Conservation (phyloP, 2,329 filamentous ascomycete genomes). For the Trichophyton simii region DNA sequence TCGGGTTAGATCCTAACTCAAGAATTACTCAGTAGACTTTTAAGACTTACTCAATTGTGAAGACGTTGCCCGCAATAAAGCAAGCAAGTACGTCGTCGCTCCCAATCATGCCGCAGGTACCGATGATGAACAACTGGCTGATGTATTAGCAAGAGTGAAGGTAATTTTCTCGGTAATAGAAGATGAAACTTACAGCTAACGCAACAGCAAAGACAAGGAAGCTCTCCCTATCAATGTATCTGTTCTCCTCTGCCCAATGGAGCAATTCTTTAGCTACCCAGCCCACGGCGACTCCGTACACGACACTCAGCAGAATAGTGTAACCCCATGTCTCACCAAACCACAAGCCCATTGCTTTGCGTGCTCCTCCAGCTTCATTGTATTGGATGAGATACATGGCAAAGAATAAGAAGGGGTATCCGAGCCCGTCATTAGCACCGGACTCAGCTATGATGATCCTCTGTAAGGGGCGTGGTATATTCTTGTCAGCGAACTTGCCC, state of each 20-base stretch:
- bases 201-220: conserved; percentile 80
- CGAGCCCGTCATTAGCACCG: conserved; percentile 77
- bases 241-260: conserved; percentile 69
- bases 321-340: conserved; percentile 79
- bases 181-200: conserved; percentile 48
- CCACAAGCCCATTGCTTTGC: conserved; percentile 63
- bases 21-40: not conserved
- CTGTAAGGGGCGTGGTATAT: conserved; percentile 70
- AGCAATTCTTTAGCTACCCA: conserved; percentile 72
- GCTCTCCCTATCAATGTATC: conserved; percentile 74
- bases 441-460: conserved; percentile 71
- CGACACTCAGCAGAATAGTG: conserved; percentile 62
- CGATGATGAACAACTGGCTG: conserved; percentile 60
- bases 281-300: conserved; percentile 65
- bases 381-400: conserved; percentile 76
- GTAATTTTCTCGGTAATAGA: not conserved
- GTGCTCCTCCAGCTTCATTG: conserved; percentile 41
- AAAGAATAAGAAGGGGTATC: conserved; percentile 79
- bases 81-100: conserved; percentile 84
- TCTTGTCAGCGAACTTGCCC: conserved; percentile 83
- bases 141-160: not conserved
- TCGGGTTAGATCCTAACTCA: conserved; percentile 12
- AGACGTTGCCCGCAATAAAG: conserved; percentile 81
- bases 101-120: conserved; percentile 75
- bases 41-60: conserved; percentile 61